Base-by-base conservation (phyloP, 306 rosid genomes). In the Vigna angularis region DNA sequence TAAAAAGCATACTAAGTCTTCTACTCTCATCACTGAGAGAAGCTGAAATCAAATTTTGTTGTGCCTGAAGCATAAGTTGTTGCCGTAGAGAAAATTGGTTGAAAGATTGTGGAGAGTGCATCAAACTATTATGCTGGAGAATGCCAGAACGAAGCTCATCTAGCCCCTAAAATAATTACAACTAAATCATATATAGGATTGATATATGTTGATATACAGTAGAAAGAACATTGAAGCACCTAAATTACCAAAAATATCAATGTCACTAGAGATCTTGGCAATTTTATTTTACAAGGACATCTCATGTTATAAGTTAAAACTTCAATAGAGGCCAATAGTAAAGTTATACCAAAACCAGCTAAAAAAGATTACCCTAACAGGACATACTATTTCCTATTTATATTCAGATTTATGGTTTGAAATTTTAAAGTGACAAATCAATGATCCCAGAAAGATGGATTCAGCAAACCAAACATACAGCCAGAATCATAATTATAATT, bases 21-120 rank as follows among this genome's bases (percentile, higher is more conserved):
- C 86, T 79, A 28, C 73, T 24, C 53, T 87, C 96, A 79, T 86
- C 89, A 82, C 32, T 72, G 56, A 72, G 56, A 53, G 90, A 74
- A 68, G 85, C 85, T 72, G 87, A 80, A 53, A 82, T 66, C 67
- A 86, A 67, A 85, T 74, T 89, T 68, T 87, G 89, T 28, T 80
- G 86, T 47, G 85, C 85, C 80, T 76, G 91, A 61, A 83, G 86
- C 87, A 82, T 74, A 72, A 85, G 78, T 81, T 86, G 91, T 76
- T 87, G 96, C 83, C 81, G 83, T 44, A 59, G 67, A 74, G 84
- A 87, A 70, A 82, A 79, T 69, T 86, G 92, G 86, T 79, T 78
- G 40, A 81, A 79, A 56, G 92, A 62, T 68, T 78, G 92, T 9
- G 87, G 77, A 47, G 90, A 83, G 84, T 86, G 91, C 81, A 79